Evolutionary conservation across 1,284 basidiomycete genomes (phyloP).

Genomic region (Peniophora sp.): DNA sequence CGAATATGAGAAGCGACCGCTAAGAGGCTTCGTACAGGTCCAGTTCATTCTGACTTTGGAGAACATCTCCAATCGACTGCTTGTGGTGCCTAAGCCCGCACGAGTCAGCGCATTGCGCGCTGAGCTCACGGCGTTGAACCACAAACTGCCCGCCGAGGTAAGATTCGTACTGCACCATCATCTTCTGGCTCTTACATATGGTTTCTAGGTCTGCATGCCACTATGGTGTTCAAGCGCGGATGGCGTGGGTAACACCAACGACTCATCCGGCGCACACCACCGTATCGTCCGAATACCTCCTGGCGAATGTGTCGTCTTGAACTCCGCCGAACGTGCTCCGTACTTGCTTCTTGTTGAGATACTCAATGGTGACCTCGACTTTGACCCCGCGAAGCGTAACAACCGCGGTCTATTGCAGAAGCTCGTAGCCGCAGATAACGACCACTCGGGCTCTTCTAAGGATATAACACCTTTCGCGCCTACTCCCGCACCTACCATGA

Average conservation of each 20-base stretch:
- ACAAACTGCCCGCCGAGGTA: constrained; percentile 92
- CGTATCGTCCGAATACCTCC: constrained; percentile 96
- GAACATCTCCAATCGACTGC: constrained; percentile 86
- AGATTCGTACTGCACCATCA: constrained; percentile 13
- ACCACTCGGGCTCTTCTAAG: constrained; percentile 44
- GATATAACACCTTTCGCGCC: constrained; percentile 32
- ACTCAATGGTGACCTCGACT: constrained; percentile 86
- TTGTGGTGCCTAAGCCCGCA: constrained; percentile 91
- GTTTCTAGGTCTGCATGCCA: constrained; percentile 83
- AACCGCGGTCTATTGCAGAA: constrained; percentile 86
- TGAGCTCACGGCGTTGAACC: constrained; percentile 93
- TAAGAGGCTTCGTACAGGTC: constrained; percentile 36
- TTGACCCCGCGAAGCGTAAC: constrained; percentile 78
- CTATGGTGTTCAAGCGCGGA: constrained; percentile 88
- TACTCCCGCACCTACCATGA: constrained; percentile 2
- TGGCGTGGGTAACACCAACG: constrained; percentile 28
- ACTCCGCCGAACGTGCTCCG: constrained; percentile 95
- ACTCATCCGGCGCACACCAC: constrained; percentile 70
- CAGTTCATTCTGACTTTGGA: constrained; percentile 87
- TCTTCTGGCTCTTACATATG: constrained; percentile 9
- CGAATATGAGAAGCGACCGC: constrained; percentile 6
- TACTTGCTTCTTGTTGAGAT: constrained; percentile 94
- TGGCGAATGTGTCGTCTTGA: constrained; percentile 95
- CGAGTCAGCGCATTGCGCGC: constrained; percentile 93
- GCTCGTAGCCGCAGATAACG: constrained; percentile 70